Evolutionary conservation across 306 rosid species (phyloP).

Genomic region (Dryas drummondii): DNA sequence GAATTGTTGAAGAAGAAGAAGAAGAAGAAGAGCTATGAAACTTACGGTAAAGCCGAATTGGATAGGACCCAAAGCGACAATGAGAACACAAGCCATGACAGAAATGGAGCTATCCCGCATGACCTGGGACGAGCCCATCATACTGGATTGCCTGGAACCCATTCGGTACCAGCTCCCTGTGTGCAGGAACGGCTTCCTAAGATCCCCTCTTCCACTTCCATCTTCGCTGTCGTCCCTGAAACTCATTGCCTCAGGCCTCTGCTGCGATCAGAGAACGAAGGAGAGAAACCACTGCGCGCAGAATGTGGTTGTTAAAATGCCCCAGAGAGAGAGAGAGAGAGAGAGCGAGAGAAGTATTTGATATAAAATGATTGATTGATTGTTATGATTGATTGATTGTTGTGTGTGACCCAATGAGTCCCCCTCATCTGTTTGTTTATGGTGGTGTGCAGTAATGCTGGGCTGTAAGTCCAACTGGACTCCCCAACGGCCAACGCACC

Average conservation of each 20-base stretch:
- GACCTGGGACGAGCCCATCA: constrained; percentile 76
- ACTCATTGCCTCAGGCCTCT: constrained; percentile 44
- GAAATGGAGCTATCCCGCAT: constrained; percentile 78
- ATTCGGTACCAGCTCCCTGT: constrained; percentile 97
- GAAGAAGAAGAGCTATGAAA: background rate
- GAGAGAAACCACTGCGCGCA: background rate
- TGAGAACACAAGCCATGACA: constrained; percentile 82
- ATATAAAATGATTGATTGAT: no score
- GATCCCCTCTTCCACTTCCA: constrained; percentile 63
- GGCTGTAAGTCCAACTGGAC: constrained; percentile 5
- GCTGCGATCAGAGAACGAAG: constrained; percentile 16
- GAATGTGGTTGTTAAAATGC: constrained; percentile 10
- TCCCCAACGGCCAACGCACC: no score
- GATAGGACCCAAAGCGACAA: constrained; percentile 95
- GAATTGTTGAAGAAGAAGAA: background rate
- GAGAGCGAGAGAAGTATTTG: no score
- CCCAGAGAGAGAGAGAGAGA: background rate
- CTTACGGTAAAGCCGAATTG: constrained; percentile 97
- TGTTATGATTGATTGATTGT: background rate
- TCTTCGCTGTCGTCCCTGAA: constrained; percentile 73
- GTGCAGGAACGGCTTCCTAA: constrained; percentile 85
- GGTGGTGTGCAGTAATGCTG: background rate
- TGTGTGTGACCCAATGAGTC: background rate
- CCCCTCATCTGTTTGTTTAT: background rate
- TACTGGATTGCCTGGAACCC: constrained; percentile 68